These are phyloP conservation scores for Telfairia occidentalis DNA, from an alignment of 331 rosid genomes.

Conservation along the genomic window DNA sequence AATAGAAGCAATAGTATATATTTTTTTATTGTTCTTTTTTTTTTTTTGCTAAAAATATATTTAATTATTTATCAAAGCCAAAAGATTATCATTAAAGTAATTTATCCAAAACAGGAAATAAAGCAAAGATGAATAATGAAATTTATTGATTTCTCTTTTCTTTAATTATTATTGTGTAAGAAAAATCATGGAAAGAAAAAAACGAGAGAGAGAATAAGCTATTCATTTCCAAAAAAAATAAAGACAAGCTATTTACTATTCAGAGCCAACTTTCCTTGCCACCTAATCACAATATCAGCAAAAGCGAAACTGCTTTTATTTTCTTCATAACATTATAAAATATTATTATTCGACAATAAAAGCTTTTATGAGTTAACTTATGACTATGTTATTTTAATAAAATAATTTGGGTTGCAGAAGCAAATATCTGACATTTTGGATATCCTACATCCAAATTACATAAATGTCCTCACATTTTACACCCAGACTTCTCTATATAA, in stretches of 20 bases:
- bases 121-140: too few species aligned
- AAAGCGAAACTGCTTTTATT: background rate
- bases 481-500: background rate
- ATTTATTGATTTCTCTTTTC: background rate
- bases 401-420: too few species aligned
- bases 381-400: too few species aligned
- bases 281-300: background rate
- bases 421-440: background rate
- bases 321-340: background rate
- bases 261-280: background rate
- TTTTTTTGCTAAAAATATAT: background rate
- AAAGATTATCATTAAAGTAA: background rate
- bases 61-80: background rate
- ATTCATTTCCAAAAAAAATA: background rate
- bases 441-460: background rate
- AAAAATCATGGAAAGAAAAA: background rate
- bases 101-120: background rate
- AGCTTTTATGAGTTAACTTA: background rate
- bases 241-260: background rate
- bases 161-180: background rate
- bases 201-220: background rate
- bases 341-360: background rate
- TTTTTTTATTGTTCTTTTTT: too few species aligned
- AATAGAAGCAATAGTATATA: too few species aligned
- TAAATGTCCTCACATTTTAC: background rate